Evolutionary conservation across 2,329 filamentous ascomycete genomes (phyloP).

Genomic region (Aureobasidium sp.): DNA sequence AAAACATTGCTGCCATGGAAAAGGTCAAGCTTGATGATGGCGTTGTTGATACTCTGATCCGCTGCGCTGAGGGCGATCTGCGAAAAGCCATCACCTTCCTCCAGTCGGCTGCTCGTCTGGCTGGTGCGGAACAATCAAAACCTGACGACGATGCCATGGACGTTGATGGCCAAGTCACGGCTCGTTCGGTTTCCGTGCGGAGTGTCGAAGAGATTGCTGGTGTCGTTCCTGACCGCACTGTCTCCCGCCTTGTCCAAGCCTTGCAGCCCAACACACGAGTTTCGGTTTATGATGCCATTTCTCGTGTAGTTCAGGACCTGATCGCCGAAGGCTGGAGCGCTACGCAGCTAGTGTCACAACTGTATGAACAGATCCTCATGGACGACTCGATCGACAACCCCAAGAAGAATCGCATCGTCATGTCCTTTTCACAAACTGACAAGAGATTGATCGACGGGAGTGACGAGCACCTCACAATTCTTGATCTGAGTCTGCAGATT

Average conservation of each 20-base stretch:
- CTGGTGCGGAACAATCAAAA: conserved; percentile 47
- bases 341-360: conserved; percentile 73
- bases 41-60: conserved; percentile 75
- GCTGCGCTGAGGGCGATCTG: conserved; percentile 87
- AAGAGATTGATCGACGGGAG: conserved; percentile 91
- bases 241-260: conserved; percentile 63
- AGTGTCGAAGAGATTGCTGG: conserved; percentile 93
- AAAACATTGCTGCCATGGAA: conserved; percentile 76
- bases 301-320: conserved; percentile 78
- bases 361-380: conserved; percentile 70
- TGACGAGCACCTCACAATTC: conserved; percentile 85
- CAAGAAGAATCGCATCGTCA: conserved; percentile 85
- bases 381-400: conserved; percentile 72
- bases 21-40: conserved; percentile 69
- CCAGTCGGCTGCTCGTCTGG: conserved; percentile 85
- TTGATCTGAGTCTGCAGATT: conserved; percentile 78
- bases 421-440: conserved; percentile 87
- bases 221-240: conserved; percentile 71
- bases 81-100: conserved; percentile 93
- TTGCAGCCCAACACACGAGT: conserved; percentile 65
- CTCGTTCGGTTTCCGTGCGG: conserved; percentile 60
- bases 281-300: conserved; percentile 64
- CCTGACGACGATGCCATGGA: conserved; percentile 57
- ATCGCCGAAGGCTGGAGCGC: conserved; percentile 97
- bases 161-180: conserved; percentile 29